Base-by-base conservation (phyloP, 1,284 basidiomycete species). In the Microbotryum violaceum region DNA sequence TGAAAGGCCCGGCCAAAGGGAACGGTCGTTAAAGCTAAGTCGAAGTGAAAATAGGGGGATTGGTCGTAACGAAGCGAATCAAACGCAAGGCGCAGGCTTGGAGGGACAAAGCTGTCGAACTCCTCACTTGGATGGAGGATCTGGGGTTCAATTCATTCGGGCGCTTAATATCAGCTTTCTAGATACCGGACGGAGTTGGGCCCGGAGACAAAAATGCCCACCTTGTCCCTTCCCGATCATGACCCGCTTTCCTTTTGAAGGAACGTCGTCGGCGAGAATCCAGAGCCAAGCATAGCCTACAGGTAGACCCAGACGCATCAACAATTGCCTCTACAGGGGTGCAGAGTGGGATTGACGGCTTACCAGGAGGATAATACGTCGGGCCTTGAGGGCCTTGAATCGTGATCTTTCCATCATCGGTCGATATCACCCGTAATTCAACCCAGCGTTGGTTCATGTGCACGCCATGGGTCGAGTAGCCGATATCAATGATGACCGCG, bases 251-350 rank as follows among this genome's bases (percentile, higher is more conserved):
- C 84, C 87, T 29, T 27, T 57, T 68, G 86, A 88, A 0, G 89
- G 86, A 8, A 89, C 77, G 20, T 81, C 87, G 64, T 85, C 79
- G 2, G 82, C 81, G 25, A 91, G 78, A 31, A 90, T 73, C 69
- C 83, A 88, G 45, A 92, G 71, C 81, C 84, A 89, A 9, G 82
- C 89, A 4, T 88, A 88, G 7, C 90, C 89, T 58, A 88, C 87
- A 7, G 87, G 27, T 27, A 87, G 2, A 10, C 29, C 23, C 14
- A 27, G 18, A 14, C 9, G 5, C 6, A 20, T 20, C 23, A 44
- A 4, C 49, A 16, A 16, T 1, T 18, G 25, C 16, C 5, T 20
- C 33, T 21, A 31, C 31, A 48, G 14, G 7, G 16, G 20, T 6
- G 6, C 27, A 47, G 9, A 16, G 21, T 21, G 37, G 14, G 21